Evolutionary conservation across 1,139 yeast genomes (phyloP).

Genomic region (Candida neerlandica): DNA sequence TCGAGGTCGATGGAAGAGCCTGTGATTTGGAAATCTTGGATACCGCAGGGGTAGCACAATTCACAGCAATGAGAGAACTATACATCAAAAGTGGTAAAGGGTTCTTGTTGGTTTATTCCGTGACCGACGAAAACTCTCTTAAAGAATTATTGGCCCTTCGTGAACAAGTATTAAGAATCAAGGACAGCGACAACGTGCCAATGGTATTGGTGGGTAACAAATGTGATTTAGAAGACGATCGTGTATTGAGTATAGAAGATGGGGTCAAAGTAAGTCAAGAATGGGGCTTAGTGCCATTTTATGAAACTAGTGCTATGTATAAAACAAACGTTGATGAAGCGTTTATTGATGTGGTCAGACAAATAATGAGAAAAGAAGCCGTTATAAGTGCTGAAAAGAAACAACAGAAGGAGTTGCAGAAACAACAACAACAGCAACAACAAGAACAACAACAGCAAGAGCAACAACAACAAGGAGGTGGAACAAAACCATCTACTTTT

Average conservation of each 20-base stretch:
- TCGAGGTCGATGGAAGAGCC: constrained; percentile 88
- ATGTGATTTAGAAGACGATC: constrained; percentile 74
- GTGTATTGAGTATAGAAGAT: constrained; percentile 77
- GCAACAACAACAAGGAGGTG: constrained; percentile 1
- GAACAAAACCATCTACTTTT: neutral
- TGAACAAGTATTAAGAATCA: constrained; percentile 87
- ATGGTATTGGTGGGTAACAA: constrained; percentile 90
- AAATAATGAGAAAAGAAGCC: constrained; percentile 77
- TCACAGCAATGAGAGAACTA: constrained; percentile 62
- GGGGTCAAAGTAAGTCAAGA: constrained; percentile 80
- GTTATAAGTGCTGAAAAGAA: constrained; percentile 50
- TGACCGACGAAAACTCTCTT: constrained; percentile 84
- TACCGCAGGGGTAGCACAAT: constrained; percentile 56
- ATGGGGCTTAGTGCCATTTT: constrained; percentile 89
- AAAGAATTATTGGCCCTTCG: constrained; percentile 79
- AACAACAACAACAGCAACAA: constrained; percentile 13
- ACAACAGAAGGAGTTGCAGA: constrained; percentile 30
- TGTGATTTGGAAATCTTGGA: constrained; percentile 73
- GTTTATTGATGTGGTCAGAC: constrained; percentile 85
- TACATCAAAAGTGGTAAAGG: constrained; percentile 89
- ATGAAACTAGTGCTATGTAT: constrained; percentile 92
- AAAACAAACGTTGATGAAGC: constrained; percentile 91
- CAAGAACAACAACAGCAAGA: constrained; percentile 4
- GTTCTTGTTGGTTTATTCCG: constrained; percentile 83
- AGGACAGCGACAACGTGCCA: constrained; percentile 76